A percentile compares a stretch with the other conserved stretches of the same genome.
These are phyloP conservation scores for Eutypella sp. DNA, from an alignment of 2,329 filamentous ascomycete genomes.

Conservation along the genomic window DNA sequence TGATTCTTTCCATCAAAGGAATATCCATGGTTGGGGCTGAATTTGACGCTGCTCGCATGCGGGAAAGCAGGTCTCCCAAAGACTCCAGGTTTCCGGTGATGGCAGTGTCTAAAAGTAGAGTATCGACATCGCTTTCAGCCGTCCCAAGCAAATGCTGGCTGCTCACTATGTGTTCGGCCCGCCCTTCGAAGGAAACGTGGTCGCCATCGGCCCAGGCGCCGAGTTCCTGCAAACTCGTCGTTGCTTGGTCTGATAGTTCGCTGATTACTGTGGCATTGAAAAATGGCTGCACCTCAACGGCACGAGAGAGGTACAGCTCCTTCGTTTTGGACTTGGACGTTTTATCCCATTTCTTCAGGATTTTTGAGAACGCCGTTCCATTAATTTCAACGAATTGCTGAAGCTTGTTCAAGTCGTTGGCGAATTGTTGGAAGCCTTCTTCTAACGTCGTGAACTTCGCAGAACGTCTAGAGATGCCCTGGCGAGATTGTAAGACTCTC, in stretches of 20 bases:
- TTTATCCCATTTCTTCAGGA: constrained; percentile 99
- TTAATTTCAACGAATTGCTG: constrained; percentile 99
- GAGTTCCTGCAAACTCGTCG: constrained; percentile 89
- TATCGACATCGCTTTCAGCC: constrained; percentile 86
- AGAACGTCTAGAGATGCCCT: constrained; percentile 77
- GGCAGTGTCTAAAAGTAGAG: constrained; percentile 81
- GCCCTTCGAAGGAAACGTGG: constrained; percentile 72
- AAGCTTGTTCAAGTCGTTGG: constrained; percentile 92
- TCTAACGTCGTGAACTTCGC: constrained; percentile 92
- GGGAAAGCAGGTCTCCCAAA: constrained; percentile 73
- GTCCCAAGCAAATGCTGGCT: constrained; percentile 64
- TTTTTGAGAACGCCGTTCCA: constrained; percentile 96
- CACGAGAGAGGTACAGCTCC: constrained; percentile 90
- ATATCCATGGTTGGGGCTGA: constrained; percentile 45
- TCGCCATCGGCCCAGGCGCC: constrained; percentile 97
- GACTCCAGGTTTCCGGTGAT: constrained; percentile 73
- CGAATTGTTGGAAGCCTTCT: constrained; percentile 96
- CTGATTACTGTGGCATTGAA: constrained; percentile 98
- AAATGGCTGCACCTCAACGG: constrained; percentile 95
- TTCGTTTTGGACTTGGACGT: constrained; percentile 98
- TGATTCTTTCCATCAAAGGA: constrained; percentile 68
- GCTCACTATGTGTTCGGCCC: constrained; percentile 58
- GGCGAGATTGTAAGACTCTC: constrained; percentile 76
- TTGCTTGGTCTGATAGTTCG: constrained; percentile 93
- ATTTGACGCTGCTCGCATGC: constrained; percentile 55